Conservation (phyloP, 768 basidiomycete genomes). For the Pleurotus salmoneostramineus region DNA sequence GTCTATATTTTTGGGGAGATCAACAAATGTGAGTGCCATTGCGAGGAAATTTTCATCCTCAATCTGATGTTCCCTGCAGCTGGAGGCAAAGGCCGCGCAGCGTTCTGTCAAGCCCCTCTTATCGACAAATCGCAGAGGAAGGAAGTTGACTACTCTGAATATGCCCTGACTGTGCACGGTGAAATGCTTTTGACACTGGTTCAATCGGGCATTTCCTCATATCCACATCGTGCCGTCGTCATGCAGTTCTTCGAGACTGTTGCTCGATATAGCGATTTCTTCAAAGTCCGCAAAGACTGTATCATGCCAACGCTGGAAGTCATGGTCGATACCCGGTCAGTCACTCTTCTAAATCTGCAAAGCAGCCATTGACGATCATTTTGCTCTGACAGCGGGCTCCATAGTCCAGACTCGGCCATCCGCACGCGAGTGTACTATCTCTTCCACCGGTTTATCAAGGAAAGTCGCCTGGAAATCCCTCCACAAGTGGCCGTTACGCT, state of each 20-base stretch:
- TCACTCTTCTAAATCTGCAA: background rate
- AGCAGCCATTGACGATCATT: too few relatives aligned
- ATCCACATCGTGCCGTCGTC: constrained; percentile 79
- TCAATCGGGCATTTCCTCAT: constrained; percentile 75
- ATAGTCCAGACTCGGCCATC: constrained; percentile 65
- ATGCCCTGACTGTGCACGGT: constrained; percentile 85
- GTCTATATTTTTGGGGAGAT: constrained; percentile 94
- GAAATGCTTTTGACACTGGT: constrained; percentile 85
- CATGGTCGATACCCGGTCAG: constrained; percentile 81
- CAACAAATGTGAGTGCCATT: constrained; percentile 64
- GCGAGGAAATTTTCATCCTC: background rate
- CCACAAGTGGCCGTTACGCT: constrained; percentile 66
- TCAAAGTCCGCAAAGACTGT: constrained; percentile 88
- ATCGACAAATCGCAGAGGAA: constrained; percentile 67
- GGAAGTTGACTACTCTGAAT: constrained; percentile 68
- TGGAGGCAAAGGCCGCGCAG: constrained; percentile 77
- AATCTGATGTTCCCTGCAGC: constrained; percentile 29
- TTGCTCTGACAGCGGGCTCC: constrained; percentile 58
- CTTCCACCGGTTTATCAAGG: constrained; percentile 89
- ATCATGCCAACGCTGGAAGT: constrained; percentile 85
- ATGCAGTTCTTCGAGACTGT: constrained; percentile 93
- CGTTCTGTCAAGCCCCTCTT: constrained; percentile 78
- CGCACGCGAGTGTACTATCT: constrained; percentile 86
- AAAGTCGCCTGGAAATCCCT: constrained; percentile 74
- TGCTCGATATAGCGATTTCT: constrained; percentile 94